phyloP scores from a whole-genome alignment of 257 asterid species.

The Petunia secreta region DNA sequence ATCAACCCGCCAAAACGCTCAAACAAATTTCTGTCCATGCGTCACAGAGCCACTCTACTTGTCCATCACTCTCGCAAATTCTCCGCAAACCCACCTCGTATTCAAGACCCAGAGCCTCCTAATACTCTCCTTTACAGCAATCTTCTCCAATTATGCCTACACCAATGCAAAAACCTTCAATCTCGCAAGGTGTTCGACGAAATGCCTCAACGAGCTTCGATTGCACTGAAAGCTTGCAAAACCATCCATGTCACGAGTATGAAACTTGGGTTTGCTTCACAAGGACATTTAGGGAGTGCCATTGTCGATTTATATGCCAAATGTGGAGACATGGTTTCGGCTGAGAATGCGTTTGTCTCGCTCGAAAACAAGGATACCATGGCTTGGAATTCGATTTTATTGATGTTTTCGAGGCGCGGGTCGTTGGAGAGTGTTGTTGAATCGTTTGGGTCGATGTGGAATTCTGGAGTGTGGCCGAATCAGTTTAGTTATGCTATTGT shows the following conservation, averaged over 20 bases:
- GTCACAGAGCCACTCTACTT: conserved; percentile 28
- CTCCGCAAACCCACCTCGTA: conserved; percentile 32
- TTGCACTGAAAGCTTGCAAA: conserved; percentile 49
- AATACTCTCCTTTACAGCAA: conserved; percentile 28
- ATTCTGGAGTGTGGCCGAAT: conserved; percentile 58
- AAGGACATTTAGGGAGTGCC: conserved; percentile 61
- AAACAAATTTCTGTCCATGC: conserved; percentile 40
- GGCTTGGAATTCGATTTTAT: conserved; percentile 86
- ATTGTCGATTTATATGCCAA: conserved; percentile 88
- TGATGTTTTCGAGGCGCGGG: conserved; percentile 67
- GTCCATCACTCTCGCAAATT: conserved; percentile 35
- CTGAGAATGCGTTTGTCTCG: conserved; percentile 50
- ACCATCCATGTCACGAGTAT: conserved; percentile 59
- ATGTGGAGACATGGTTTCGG: conserved; percentile 64
- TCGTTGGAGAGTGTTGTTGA: conserved; percentile 45
- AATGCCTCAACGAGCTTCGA: conserved; percentile 51
- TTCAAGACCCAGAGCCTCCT: conserved; percentile 24
- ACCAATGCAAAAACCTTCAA: conserved; percentile 67
- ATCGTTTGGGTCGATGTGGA: conserved; percentile 57
- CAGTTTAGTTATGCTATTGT: conserved; percentile 77
- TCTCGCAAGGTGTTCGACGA: conserved; percentile 64
- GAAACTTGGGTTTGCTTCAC: conserved; percentile 51
- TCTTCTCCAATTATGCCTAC: conserved; percentile 47
- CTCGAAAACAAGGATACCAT: conserved; percentile 58
- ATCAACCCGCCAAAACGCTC: conserved; percentile 27